Base-by-base conservation (phyloP, 352 stramenopile species). In the Pythium phragmitis region DNA sequence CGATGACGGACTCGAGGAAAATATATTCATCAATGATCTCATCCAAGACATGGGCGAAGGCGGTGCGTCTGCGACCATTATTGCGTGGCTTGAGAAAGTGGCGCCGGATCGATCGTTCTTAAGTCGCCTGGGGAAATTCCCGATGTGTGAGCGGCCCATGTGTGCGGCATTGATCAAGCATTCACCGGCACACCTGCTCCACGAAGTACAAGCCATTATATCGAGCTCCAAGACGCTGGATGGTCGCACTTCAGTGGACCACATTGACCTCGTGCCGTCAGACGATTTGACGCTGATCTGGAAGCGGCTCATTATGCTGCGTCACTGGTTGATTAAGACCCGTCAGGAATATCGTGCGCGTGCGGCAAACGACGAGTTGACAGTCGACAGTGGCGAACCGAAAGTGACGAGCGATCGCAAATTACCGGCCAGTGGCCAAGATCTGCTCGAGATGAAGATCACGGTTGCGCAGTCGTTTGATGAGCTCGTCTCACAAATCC, bases 261-360 rank as follows among this genome's bases (percentile, higher is more conserved):
- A 87, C 7, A 73, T 82, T 13, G 65, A 90, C 34, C 57, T 94
- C 19, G 72, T 78, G 5, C 87, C 85, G 7, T 96, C 87, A 0
- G 77, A 91, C 48, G 87, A 94, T 45, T 57, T 96, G 4, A 53
- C 79, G 48, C 63, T 72, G 39, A 73, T 96, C 19, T 94, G 87
- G 87, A 92, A 92, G 59, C 77, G 78, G 16, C 71, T 96, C 17
- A 65, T 96, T n/a, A 80, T 79, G 62, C 64, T 96, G 23, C 82
- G 87, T 8, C 87, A 96, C 59, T 94, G 87, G 87, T 42, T 96
- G 14, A 94, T 96, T 37, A 92, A 92, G 50, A 75, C 72, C 21
- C 65, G 86, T 30, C 87, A 96, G 63, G 85, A 88, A 57, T 94
- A 92, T 61, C 79, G 84, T 19, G 82, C 87, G 4, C 78, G 72